phyloP scores from a whole-genome alignment of 2,329 filamentous ascomycete species.

The Cladosporium halotolerans region DNA sequence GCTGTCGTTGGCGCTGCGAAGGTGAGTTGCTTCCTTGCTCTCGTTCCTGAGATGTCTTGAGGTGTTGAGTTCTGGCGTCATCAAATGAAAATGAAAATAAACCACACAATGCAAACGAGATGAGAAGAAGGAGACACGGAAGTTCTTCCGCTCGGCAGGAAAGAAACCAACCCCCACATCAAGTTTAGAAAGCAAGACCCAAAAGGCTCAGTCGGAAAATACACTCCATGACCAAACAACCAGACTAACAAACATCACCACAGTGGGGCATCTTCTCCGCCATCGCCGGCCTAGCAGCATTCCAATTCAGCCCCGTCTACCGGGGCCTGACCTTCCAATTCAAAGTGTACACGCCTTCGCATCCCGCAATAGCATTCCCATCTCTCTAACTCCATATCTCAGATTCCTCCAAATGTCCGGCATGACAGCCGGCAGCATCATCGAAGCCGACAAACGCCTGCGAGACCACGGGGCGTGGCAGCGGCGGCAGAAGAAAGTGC shows the following conservation, averaged over 20 bases:
- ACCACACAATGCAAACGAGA: not conserved
- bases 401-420: slow-evolving; percentile 81
- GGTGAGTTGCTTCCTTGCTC: slow-evolving; percentile 32
- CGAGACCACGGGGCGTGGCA: slow-evolving; percentile 61
- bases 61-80: slow-evolving; percentile 4
- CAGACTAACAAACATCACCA: not conserved
- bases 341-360: slow-evolving; percentile 56
- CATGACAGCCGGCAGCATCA: slow-evolving; percentile 72
- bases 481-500: slow-evolving; percentile 57
- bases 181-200: not conserved
- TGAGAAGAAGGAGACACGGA: not conserved
- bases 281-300: slow-evolving; percentile 56
- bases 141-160: not conserved
- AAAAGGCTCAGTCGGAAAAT: not conserved
- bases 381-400: not conserved
- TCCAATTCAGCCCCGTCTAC: slow-evolving; percentile 63
- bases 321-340: slow-evolving; percentile 67
- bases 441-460: slow-evolving; percentile 66
- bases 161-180: not conserved
- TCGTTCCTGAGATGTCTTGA: not conserved
- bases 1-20: slow-evolving; percentile 61
- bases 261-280: slow-evolving; percentile 64
- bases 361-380: no score
- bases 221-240: not conserved
- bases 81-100: slow-evolving; percentile 1